These are phyloP conservation scores for Hyaloscypha variabilis DNA, from an alignment of 495 filamentous ascomycete genomes.

Conservation along the genomic window DNA sequence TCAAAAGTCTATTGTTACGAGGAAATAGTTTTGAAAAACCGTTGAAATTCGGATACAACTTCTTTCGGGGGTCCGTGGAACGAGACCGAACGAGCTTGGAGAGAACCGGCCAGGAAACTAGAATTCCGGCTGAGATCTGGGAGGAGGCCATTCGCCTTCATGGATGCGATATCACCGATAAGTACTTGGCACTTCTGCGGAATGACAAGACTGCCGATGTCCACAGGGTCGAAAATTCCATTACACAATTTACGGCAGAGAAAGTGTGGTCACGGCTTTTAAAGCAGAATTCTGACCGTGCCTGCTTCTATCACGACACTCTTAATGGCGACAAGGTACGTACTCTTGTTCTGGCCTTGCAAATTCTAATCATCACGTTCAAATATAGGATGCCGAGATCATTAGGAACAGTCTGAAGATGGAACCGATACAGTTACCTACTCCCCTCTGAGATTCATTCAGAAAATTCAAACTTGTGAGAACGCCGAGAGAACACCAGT, in stretches of 20 bases:
- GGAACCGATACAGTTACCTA: conserved; percentile 18
- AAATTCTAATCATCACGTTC: not conserved
- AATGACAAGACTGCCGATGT: conserved; percentile 28
- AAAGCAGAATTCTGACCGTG: not conserved
- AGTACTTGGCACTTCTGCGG: conserved; percentile 31
- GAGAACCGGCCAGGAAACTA: conserved; percentile 24
- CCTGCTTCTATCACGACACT: conserved; percentile 14
- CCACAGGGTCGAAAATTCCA: conserved; percentile 7
- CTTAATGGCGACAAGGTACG: conserved; percentile 10
- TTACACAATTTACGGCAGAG: conserved; percentile 7
- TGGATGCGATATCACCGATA: conserved; percentile 9
- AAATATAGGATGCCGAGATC: conserved; percentile 18
- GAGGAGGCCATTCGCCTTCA: conserved; percentile 24
- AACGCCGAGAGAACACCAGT: conserved; percentile 17
- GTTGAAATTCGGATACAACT: conserved; percentile 33
- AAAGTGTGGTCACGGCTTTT: conserved; percentile 15
- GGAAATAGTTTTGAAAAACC: not conserved
- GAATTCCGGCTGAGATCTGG: conserved; percentile 30
- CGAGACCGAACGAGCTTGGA: conserved; percentile 29
- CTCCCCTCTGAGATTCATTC: conserved; percentile 10
- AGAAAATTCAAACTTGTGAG: conserved; percentile 12
- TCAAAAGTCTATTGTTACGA: conserved; percentile 29
- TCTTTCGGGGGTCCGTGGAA: conserved; percentile 25
- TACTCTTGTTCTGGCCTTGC: not conserved
- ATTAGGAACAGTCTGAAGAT: conserved; percentile 28